Conservation (phyloP, 2,329 filamentous ascomycete genomes). For the Aspergillus sp. region DNA sequence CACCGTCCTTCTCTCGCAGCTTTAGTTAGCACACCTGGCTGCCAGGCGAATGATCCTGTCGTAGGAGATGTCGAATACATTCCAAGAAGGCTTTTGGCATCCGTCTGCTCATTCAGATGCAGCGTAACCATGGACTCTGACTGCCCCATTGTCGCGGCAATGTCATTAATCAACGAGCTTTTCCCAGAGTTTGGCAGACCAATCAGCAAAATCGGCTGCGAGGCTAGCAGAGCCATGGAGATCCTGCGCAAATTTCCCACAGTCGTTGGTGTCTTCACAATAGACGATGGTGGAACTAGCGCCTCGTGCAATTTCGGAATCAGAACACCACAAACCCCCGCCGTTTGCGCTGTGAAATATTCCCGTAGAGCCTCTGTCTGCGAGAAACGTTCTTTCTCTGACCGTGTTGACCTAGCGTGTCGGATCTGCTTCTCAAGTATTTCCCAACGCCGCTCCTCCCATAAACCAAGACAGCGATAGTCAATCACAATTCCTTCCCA, state of each 20-base stretch:
- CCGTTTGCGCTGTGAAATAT: slow-evolving; percentile 51
- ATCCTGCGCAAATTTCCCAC: slow-evolving; percentile 62
- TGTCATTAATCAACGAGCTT: slow-evolving; percentile 73
- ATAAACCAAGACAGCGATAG: slow-evolving; percentile 62
- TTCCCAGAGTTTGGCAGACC: slow-evolving; percentile 85
- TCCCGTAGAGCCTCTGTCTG: slow-evolving; percentile 22
- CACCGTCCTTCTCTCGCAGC: slow-evolving; percentile 90
- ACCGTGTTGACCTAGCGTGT: slow-evolving; percentile 15
- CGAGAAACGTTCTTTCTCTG: slow-evolving; percentile 12
- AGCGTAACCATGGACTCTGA: slow-evolving; percentile 80
- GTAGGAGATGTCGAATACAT: slow-evolving; percentile 84
- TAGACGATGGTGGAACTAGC: slow-evolving; percentile 40
- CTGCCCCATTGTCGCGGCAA: slow-evolving; percentile 71
- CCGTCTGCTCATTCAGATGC: slow-evolving; percentile 95
- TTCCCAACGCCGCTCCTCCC: slow-evolving; percentile 53
- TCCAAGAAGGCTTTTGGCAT: slow-evolving; percentile 91
- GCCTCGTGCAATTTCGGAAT: slow-evolving; percentile 52
- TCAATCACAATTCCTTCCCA: slow-evolving; percentile 73
- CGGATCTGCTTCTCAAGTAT: slow-evolving; percentile 26
- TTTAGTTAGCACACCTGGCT: slow-evolving; percentile 83
- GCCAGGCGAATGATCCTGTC: slow-evolving; percentile 86
- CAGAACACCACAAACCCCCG: slow-evolving; percentile 58
- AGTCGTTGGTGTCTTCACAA: slow-evolving; percentile 67
- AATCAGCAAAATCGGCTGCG: slow-evolving; percentile 68
- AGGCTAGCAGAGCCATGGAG: slow-evolving; percentile 56